phyloP scores from a whole-genome alignment of 2,329 filamentous ascomycete species.

The Cytospora chrysosperma region DNA sequence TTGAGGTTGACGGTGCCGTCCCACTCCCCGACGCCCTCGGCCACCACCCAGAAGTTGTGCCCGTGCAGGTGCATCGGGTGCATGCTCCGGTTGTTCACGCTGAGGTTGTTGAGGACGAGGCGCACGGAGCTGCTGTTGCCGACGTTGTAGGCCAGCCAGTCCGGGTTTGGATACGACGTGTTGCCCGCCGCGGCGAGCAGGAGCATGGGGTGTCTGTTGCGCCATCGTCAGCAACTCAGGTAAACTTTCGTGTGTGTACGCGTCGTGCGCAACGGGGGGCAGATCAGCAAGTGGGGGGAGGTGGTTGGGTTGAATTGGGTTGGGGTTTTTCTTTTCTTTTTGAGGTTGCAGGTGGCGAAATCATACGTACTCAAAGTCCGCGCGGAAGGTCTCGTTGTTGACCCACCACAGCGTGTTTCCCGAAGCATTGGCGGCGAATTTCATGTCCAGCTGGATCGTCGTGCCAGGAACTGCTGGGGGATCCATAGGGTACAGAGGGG shows the following conservation, averaged over 20 bases:
- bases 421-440: too few species aligned
- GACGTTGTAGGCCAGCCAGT: not conserved
- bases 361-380: not conserved
- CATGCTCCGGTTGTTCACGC: not conserved
- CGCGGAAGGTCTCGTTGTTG: not conserved
- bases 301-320: not conserved
- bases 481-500: too few species aligned
- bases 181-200: not conserved
- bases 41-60: constrained; percentile 13
- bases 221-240: too few species aligned
- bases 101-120: constrained; percentile 6
- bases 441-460: too few species aligned
- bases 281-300: not conserved
- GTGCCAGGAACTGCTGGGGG: too few species aligned
- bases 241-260: not conserved
- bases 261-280: not conserved
- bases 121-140: not conserved
- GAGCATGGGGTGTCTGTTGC: not conserved
- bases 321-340: too few species aligned
- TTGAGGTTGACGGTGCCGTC: not conserved
- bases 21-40: constrained; percentile 2
- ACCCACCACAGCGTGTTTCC: not conserved
- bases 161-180: not conserved
- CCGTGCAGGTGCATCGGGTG: constrained; percentile 18
- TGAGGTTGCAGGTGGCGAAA: not conserved